These are phyloP conservation scores for Amaranthus cruentus DNA, from an alignment of 148 eudicot species.

Conservation along the genomic window DNA sequence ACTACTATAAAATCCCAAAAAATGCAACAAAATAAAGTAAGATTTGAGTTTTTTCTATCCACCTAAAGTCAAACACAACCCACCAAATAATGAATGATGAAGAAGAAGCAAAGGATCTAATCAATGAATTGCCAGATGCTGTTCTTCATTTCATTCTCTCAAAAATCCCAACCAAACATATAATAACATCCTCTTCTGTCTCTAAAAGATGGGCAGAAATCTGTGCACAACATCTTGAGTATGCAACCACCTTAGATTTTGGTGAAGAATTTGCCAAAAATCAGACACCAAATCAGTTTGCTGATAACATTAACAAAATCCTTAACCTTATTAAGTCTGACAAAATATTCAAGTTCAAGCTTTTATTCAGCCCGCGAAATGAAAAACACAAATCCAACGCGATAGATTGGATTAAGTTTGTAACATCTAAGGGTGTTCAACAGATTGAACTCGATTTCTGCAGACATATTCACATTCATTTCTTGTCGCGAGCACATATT, in stretches of 20 bases:
- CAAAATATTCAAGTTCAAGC: constrained; percentile 22
- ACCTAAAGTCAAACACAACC: constrained; percentile 1
- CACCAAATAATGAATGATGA: neutral
- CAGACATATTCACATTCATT: constrained; percentile 27
- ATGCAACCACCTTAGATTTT: constrained; percentile 23
- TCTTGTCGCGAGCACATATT: constrained; percentile 21
- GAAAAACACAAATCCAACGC: constrained; percentile 21
- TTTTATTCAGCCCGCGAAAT: constrained; percentile 31
- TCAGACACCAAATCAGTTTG: constrained; percentile 13
- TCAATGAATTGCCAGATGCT: constrained; percentile 26
- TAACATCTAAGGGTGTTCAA: constrained; percentile 14
- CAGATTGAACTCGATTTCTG: constrained; percentile 33
- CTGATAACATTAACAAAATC: constrained; percentile 16
- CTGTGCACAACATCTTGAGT: constrained; percentile 20
- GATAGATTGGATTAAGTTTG: constrained; percentile 24
- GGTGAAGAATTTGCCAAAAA: constrained; percentile 25
- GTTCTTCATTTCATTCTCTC: constrained; percentile 28
- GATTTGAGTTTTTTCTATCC: neutral
- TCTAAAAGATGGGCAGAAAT: constrained; percentile 24
- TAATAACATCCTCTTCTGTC: constrained; percentile 14
- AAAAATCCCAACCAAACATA: constrained; percentile 19
- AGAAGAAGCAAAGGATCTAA: constrained; percentile 8
- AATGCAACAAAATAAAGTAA: neutral
- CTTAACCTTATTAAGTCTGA: constrained; percentile 14
- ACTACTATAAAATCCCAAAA: constrained; percentile 13